Evolutionary conservation across 768 basidiomycete genomes (phyloP), one percentile per base, ranked within the genome.

Genomic region (Chalciporus chontae): DNA sequence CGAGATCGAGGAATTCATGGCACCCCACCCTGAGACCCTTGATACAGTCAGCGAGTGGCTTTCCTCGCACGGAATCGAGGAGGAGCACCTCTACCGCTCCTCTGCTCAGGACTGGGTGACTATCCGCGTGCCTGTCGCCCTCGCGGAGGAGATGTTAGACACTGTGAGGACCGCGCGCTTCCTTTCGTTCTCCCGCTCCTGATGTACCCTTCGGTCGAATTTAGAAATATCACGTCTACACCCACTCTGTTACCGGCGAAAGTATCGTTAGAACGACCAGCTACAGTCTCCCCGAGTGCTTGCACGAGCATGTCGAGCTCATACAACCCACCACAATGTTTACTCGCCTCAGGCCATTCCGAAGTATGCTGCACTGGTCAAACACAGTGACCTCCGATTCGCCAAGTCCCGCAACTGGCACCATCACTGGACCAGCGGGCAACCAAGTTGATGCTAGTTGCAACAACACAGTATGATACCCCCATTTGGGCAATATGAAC

Each of bases 291-390:
- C 87, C 87, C 0, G 71, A 72, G 40, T 52, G 76, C 48, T 65
- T 88, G 40, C 75, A 82, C 56, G 67, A 71, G 3, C 84, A 87
- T 58, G 63, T 88, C 48, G 84, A 87, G 32, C 65, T 87, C 26
- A 70, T 89, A 24, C 84, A 87, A 52, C 87, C 87, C 0, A 88
- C 87, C 3, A 88, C 85, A 2, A 75, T 80, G 63, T 89, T 88
- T 57, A 69, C 74, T 38, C 75, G 75, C 50, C 66, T 70, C 51
- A 77, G 72, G 53, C 65, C 66, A 8, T 67, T 77, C 46, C 72
- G 57, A 50, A 73, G 73, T 5, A 77, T 71, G 0, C 55, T 79
- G 19, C 67, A 71, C 47, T 68, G 59, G 59, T 51, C 67, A 10
- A 54, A 57, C 1, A 38, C 19, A 15, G 24, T 7, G 37, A 52